phyloP scores from a whole-genome alignment of 306 rosid species.

The Cicer pinnatifidum region DNA sequence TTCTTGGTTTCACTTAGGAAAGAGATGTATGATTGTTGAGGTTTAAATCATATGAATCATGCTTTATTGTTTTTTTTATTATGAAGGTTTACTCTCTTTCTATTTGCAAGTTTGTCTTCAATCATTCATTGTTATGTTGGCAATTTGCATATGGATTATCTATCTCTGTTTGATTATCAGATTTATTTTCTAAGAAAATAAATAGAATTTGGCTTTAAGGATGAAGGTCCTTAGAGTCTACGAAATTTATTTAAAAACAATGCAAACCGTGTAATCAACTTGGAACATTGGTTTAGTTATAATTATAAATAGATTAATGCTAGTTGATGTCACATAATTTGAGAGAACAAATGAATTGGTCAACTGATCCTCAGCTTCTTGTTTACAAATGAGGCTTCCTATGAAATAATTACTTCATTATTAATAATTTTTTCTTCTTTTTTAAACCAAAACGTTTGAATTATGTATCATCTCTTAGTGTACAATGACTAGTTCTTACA shows the following conservation, averaged over 20 bases:
- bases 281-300: neutral
- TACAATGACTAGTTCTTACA: neutral
- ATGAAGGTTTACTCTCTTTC: too few species aligned
- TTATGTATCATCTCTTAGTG: neutral
- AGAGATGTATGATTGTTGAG: too few species aligned
- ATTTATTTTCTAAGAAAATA: neutral
- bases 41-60: too few species aligned
- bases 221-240: neutral
- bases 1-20: too few species aligned
- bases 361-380: neutral
- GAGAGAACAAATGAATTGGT: neutral
- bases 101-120: too few species aligned
- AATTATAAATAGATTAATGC: neutral
- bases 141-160: neutral
- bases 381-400: slow-evolving; percentile 6
- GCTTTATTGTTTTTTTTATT: too few species aligned
- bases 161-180: neutral
- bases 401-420: neutral
- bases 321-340: neutral
- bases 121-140: neutral
- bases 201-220: neutral
- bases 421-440: neutral
- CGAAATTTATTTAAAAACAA: neutral
- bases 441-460: neutral
- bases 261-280: slow-evolving; percentile 12